Evolutionary conservation across 345 rosid species (phyloP).

Genomic region (Turnera subulata): DNA sequence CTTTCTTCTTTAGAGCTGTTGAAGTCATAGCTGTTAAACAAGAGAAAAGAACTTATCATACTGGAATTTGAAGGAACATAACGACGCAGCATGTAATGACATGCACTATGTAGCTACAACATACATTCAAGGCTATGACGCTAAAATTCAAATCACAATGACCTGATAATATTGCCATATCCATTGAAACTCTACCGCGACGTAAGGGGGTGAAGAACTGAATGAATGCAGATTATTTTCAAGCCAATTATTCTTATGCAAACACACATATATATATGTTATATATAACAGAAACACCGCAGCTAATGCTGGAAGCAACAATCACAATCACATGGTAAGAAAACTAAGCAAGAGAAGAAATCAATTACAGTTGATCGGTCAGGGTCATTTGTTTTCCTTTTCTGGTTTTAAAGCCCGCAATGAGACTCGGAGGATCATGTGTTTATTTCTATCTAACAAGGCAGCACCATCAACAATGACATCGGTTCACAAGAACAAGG

Average conservation of each 20-base stretch:
- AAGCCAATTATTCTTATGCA: neutral
- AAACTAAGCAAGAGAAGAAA: too few relatives aligned
- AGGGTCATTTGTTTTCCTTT: too few relatives aligned
- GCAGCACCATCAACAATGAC: neutral
- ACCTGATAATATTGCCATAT: neutral
- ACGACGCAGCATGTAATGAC: neutral
- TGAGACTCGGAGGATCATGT: too few relatives aligned
- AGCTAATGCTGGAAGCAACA: too few relatives aligned
- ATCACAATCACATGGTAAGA: too few relatives aligned
- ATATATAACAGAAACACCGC: too few relatives aligned
- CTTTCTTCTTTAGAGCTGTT: conserved; percentile 80
- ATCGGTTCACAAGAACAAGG: neutral
- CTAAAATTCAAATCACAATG: neutral
- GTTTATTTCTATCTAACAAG: too few relatives aligned
- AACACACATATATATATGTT: too few relatives aligned
- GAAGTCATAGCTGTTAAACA: conserved; percentile 58
- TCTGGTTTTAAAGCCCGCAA: too few relatives aligned
- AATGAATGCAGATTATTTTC: too few relatives aligned
- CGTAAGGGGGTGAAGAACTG: neutral
- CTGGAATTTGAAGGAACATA: neutral
- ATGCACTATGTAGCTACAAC: too few relatives aligned
- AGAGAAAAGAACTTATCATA: neutral
- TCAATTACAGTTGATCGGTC: too few relatives aligned
- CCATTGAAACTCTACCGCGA: neutral
- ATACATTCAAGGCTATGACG: neutral